A percentile compares a stretch with the other conserved stretches of the same genome.
phyloP scores from a whole-genome alignment of 176 grass and related monocot species.

The Oryza glaberrima region DNA sequence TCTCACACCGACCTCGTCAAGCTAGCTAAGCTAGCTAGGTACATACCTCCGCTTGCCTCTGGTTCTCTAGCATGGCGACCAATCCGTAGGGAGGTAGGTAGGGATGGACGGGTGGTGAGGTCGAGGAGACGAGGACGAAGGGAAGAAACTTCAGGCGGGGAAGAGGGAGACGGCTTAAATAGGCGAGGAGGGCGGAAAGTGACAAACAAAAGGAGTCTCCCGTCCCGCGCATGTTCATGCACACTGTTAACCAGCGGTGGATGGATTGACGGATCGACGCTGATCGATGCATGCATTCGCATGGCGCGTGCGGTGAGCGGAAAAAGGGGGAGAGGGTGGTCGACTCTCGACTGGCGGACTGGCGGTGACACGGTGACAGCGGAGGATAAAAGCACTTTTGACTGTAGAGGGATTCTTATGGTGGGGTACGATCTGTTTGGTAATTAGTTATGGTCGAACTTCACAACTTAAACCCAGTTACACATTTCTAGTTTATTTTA shows the following conservation, averaged over 20 bases:
- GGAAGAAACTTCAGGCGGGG: slow-evolving; percentile 40
- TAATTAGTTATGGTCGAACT: no score
- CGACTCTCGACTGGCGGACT: background rate
- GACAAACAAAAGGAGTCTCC: slow-evolving; percentile 3
- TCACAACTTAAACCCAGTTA: no score
- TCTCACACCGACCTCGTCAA: background rate
- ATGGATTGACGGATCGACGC: background rate
- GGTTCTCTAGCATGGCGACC: slow-evolving; percentile 61
- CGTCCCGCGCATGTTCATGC: slow-evolving; percentile 9
- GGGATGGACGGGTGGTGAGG: no score
- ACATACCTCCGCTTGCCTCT: slow-evolving; percentile 78
- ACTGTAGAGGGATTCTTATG: no score
- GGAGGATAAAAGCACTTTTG: no score
- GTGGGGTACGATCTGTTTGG: no score
- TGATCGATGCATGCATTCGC: slow-evolving; percentile 13
- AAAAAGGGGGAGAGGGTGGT: no score
- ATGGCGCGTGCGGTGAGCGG: background rate
- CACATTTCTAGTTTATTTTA: no score
- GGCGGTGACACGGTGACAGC: background rate
- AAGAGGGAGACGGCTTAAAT: slow-evolving; percentile 51
- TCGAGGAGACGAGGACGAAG: slow-evolving; percentile 18
- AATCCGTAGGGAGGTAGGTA: background rate
- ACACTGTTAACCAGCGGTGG: background rate
- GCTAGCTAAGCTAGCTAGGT: background rate
- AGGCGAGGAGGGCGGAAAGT: slow-evolving; percentile 24